Evolutionary conservation across 208 protist genomes (phyloP), one percentile per base, ranked within the genome.

Genomic region (Trypanosomatidae sp.): DNA sequence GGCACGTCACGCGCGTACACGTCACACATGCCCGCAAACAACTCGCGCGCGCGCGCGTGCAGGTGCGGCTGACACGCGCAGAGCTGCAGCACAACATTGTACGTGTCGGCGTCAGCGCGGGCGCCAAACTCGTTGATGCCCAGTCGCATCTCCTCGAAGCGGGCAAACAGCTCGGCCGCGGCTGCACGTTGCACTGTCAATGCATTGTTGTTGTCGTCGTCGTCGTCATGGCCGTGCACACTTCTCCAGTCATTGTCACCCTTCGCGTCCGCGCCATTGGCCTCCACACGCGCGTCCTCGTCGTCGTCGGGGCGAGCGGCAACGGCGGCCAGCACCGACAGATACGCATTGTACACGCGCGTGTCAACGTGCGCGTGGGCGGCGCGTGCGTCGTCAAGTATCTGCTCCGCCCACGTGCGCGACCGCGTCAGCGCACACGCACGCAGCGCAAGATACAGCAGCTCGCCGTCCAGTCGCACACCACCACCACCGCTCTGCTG

Each of bases 11-110:
- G 53, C 49, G 63, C 64, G 43, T 71, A 68, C 8, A 60, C 43
- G 18, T 61, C 48, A 42, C 25, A 33, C 22, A 27, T 46, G 6
- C 22, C 42, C 1, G 6, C 42, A 1, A 7, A 19, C 18, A 60
- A 70, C 13, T 78, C 30, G 19, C 33, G 39, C 5, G 44, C 15
- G 18, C 53, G 66, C 32, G 61, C 53, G 0, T 63, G 49, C 3
- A 70, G 22, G 16, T 56, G 38, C 2, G 49, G 16, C 8, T n/a
- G n/a, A n/a, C n/a, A n/a, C n/a, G n/a, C n/a, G n/a, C n/a, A n/a
- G n/a, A n/a, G n/a, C n/a, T n/a, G n/a, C n/a, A 89, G 41, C 2
- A 87, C 43, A 0, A 66, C 63, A 57, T 88, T 95, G 63, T 74
- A 90, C 21, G 71, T 92, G 15, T 67, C 63, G 7, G 70, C 65